phyloP scores from a whole-genome alignment of 2,329 filamentous ascomycete genomes.

The Nannizziopsis arthrosporioides region DNA sequence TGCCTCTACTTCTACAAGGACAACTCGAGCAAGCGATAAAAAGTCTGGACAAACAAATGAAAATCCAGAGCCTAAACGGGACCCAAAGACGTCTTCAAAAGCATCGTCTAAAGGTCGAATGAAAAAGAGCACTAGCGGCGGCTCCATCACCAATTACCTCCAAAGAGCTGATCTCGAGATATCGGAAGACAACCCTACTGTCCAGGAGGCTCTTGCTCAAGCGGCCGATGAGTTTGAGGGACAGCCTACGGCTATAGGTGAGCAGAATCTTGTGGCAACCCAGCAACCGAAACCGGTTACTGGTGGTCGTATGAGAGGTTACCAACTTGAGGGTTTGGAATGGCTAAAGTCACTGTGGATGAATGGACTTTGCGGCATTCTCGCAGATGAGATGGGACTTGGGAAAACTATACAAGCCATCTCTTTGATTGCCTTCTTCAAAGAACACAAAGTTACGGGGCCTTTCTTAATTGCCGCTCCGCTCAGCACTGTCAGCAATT shows the following conservation, averaged over 20 bases:
- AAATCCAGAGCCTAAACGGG: constrained; percentile 12
- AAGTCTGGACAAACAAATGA: constrained; percentile 13
- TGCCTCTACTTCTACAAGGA: constrained; percentile 19
- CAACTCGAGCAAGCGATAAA: constrained; percentile 25
- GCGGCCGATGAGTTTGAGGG: constrained; percentile 47
- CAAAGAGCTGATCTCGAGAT: constrained; percentile 48
- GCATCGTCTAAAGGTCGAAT: constrained; percentile 21
- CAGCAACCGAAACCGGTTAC: constrained; percentile 74
- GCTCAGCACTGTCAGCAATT: constrained; percentile 83
- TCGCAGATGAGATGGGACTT: constrained; percentile 90
- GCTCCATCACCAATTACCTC: constrained; percentile 49
- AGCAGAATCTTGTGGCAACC: constrained; percentile 61
- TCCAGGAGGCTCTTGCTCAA: constrained; percentile 48
- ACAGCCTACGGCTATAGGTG: constrained; percentile 49
- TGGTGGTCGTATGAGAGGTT: constrained; percentile 82
- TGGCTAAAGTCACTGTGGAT: constrained; percentile 79
- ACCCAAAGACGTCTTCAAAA: constrained; percentile 9
- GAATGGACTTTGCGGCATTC: constrained; percentile 81
- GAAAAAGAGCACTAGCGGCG: constrained; percentile 21
- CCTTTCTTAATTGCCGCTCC: constrained; percentile 87
- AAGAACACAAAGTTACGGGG: constrained; percentile 76
- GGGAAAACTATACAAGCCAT: constrained; percentile 91
- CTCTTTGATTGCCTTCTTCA: constrained; percentile 70
- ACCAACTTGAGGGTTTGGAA: constrained; percentile 85
- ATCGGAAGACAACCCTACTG: constrained; percentile 41